phyloP scores from a whole-genome alignment of 2,329 filamentous ascomycete genomes.

The Arthrobotrys pseudoclavata region DNA sequence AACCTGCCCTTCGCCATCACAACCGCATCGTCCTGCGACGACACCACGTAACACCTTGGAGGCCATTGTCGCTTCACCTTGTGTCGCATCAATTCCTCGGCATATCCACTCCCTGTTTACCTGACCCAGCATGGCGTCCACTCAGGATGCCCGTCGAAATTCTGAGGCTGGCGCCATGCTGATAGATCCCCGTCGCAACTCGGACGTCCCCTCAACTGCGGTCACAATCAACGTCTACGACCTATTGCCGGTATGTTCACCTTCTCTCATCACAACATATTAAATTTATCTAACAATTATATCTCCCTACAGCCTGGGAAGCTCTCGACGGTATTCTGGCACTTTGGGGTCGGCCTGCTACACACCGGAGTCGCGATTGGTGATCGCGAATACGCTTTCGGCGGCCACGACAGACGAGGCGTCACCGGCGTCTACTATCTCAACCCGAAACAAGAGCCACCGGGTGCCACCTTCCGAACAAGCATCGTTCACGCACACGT shows the following conservation, averaged over 20 bases:
- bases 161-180: slow-evolving; percentile 67
- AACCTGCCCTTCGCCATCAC: background rate
- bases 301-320: slow-evolving; percentile 73
- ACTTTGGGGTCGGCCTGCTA: slow-evolving; percentile 80
- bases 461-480: slow-evolving; percentile 81
- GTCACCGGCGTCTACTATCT: slow-evolving; percentile 88
- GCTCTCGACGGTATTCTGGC: slow-evolving; percentile 82
- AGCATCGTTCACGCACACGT: slow-evolving; percentile 85
- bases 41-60: slow-evolving; percentile 8
- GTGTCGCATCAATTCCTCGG: background rate
- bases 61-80: background rate
- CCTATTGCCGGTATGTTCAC: slow-evolving; percentile 74
- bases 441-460: slow-evolving; percentile 77
- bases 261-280: slow-evolving; percentile 31
- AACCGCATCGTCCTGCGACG: background rate
- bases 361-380: slow-evolving; percentile 87
- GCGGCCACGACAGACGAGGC: slow-evolving; percentile 79
- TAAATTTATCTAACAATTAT: slow-evolving; percentile 30
- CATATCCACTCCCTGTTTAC: too few species aligned
- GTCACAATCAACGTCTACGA: slow-evolving; percentile 84
- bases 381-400: slow-evolving; percentile 85
- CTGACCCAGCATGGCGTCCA: slow-evolving; percentile 65
- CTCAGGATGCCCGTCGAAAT: slow-evolving; percentile 61
- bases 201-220: slow-evolving; percentile 79
- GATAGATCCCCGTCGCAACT: slow-evolving; percentile 34